A percentile compares a stretch with the other conserved stretches of the same genome.
phyloP scores from a whole-genome alignment of 192 early-diverging fungal species.

The Coemansia sp. region DNA sequence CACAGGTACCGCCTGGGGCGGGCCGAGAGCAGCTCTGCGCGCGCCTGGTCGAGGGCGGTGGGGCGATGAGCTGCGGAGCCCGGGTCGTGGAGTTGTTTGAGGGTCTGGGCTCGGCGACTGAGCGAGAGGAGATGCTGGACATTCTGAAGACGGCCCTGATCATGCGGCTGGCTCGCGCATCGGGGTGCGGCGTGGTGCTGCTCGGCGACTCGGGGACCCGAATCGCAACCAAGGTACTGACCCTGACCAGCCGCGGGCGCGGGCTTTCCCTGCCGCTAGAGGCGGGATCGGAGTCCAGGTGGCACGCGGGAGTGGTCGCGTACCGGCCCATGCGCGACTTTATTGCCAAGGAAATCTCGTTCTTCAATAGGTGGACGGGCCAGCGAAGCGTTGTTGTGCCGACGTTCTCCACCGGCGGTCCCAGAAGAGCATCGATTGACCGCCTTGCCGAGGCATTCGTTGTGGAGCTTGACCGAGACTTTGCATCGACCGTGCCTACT shows the following conservation, averaged over 20 bases:
- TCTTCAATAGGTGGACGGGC: slow-evolving; percentile 55
- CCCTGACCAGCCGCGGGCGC: slow-evolving; percentile 74
- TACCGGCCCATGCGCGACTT: slow-evolving; percentile 79
- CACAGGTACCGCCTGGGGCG: slow-evolving; percentile 6
- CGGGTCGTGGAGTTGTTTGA: slow-evolving; percentile 52
- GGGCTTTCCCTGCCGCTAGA: slow-evolving; percentile 81
- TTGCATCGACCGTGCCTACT: slow-evolving; percentile 79
- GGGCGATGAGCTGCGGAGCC: too few relatives aligned
- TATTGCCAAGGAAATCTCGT: slow-evolving; percentile 68
- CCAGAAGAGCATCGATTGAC: slow-evolving; percentile 43
- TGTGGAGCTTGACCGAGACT: slow-evolving; percentile 68
- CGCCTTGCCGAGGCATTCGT: slow-evolving; percentile 59
- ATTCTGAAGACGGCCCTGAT: slow-evolving; percentile 59
- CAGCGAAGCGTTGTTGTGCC: slow-evolving; percentile 41
- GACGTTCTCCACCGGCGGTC: slow-evolving; percentile 53
- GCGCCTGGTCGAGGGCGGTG: slow-evolving; percentile 4
- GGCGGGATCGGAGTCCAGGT: slow-evolving; percentile 53
- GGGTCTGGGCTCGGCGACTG: slow-evolving; percentile 53
- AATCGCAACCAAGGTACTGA: slow-evolving; percentile 68
- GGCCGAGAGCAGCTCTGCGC: slow-evolving; percentile 10
- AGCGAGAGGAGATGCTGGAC: slow-evolving; percentile 66
- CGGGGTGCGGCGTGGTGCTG: slow-evolving; percentile 53
- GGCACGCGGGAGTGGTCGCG: slow-evolving; percentile 52
- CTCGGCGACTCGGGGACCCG: slow-evolving; percentile 77
- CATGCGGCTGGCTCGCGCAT: slow-evolving; percentile 44